A percentile compares a stretch with the other conserved stretches of the same genome.
Conservation (phyloP, 306 rosid genomes). For the Corylus americana region DNA sequence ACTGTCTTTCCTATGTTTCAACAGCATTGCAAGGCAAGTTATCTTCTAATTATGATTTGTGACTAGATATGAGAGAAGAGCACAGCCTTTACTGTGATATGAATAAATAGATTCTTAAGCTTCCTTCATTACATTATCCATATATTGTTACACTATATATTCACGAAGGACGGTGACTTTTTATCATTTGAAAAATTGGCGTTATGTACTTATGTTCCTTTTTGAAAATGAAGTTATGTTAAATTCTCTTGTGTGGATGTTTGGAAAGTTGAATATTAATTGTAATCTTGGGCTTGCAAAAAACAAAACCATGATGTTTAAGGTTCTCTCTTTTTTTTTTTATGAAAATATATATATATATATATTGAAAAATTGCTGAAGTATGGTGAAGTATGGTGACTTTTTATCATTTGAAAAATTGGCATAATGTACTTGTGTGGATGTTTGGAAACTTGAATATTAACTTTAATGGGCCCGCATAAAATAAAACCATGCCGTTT, state of each 20-base stretch:
- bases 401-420: neutral
- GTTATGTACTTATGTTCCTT: neutral
- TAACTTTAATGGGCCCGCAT: neutral
- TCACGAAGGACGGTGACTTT: neutral
- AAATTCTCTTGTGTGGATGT: neutral
- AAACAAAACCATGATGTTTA: no score
- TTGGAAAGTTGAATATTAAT: neutral
- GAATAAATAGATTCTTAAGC: neutral
- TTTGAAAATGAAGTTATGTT: neutral
- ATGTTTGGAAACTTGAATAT: neutral
- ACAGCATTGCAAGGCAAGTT: constrained; percentile 74
- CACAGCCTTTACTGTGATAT: neutral
- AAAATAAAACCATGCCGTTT: neutral
- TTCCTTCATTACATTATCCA: neutral
- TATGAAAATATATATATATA: no score
- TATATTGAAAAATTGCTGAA: no score
- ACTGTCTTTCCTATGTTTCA: constrained; percentile 80
- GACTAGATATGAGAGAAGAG: neutral
- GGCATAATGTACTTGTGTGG: neutral
- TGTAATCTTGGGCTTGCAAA: no score
- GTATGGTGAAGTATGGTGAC: neutral
- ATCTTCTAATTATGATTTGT: constrained; percentile 7
- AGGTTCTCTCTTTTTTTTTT: no score
- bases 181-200: neutral
- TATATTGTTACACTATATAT: neutral